Evolutionary conservation across 2,329 filamentous ascomycete species (phyloP).

Genomic region (Trichophyton verrucosum): DNA sequence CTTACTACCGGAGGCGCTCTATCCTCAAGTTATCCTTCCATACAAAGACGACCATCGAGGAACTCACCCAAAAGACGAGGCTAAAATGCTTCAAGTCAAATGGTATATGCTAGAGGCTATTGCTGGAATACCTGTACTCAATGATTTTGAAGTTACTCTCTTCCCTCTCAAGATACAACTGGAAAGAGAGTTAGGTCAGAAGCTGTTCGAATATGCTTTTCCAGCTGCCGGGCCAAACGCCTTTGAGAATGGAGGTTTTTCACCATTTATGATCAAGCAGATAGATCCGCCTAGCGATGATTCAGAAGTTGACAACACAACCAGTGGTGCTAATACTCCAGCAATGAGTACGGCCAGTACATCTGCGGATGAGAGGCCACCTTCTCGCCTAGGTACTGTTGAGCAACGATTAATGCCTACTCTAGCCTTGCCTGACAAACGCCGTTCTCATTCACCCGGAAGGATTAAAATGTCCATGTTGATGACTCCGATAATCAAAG

Average conservation of each 20-base stretch:
- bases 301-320: conserved; percentile 35
- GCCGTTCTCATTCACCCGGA: conserved; percentile 23
- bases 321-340: conserved; percentile 27
- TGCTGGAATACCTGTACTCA: conserved; percentile 91
- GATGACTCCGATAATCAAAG: conserved; percentile 5
- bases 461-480: conserved; percentile 2
- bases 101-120: conserved; percentile 99
- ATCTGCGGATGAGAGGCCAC: conserved; percentile 37
- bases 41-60: conserved; percentile 58
- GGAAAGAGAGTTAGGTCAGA: conserved; percentile 83
- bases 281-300: conserved; percentile 38
- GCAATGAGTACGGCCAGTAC: conserved; percentile 28
- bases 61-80: conserved; percentile 42
- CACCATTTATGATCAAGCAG: conserved; percentile 41
- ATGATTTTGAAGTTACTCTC: conserved; percentile 88
- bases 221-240: conserved; percentile 57
- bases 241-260: conserved; percentile 38
- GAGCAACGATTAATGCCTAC: conserved; percentile 77
- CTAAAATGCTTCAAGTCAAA: conserved; percentile 85
- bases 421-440: conserved; percentile 43
- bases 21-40: conserved; percentile 89
- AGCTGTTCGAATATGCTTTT: conserved; percentile 94
- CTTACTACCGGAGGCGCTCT: conserved; percentile 76
- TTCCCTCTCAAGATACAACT: conserved; percentile 90
- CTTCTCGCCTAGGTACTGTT: conserved; percentile 58